Percentiles rank a stretch among this genome's conserved stretches.
These are phyloP conservation scores for Lentinula edodes DNA, from an alignment of 768 basidiomycete genomes.

Conservation along the genomic window DNA sequence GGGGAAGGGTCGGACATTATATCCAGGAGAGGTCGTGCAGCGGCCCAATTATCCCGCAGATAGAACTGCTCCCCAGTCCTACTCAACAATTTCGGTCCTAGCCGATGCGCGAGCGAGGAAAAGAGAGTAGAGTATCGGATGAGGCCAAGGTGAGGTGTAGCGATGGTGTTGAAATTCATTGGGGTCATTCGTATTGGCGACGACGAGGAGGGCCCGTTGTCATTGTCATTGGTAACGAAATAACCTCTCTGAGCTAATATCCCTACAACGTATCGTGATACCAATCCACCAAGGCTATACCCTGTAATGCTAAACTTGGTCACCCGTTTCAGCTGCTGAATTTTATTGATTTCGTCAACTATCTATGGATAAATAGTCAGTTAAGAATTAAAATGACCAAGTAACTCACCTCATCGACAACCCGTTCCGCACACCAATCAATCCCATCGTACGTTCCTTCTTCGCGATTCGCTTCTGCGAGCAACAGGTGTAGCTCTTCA, in stretches of 20 bases:
- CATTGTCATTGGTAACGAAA: conserved; percentile 38
- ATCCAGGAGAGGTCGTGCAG: conserved; percentile 38
- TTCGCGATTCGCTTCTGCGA: conserved; percentile 61
- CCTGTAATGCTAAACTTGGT: conserved; percentile 70
- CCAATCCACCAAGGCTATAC: conserved; percentile 76
- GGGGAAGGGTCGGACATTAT: conserved; percentile 68
- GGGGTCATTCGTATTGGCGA: conserved; percentile 22
- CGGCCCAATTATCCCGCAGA: conserved; percentile 27
- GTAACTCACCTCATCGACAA: conserved; percentile 62
- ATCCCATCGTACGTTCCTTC: conserved; percentile 77
- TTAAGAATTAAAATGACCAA: conserved; percentile 6
- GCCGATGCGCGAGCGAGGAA: conserved; percentile 28
- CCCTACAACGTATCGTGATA: conserved; percentile 75
- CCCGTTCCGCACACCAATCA: conserved; percentile 78
- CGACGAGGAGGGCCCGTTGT: conserved; percentile 12
- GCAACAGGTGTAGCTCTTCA: conserved; percentile 52
- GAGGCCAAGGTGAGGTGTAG: conserved; percentile 60
- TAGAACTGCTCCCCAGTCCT: conserved; percentile 57
- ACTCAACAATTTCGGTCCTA: conserved; percentile 50
- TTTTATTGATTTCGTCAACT: conserved; percentile 28
- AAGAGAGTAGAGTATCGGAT: conserved; percentile 39
- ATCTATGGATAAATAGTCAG: neutral
- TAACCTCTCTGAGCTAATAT: conserved; percentile 23
- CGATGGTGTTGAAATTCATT: conserved; percentile 57
- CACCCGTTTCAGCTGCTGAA: conserved; percentile 50